Evolutionary conservation across 805 yeast species (phyloP).

Genomic region (Pichia insulana): DNA sequence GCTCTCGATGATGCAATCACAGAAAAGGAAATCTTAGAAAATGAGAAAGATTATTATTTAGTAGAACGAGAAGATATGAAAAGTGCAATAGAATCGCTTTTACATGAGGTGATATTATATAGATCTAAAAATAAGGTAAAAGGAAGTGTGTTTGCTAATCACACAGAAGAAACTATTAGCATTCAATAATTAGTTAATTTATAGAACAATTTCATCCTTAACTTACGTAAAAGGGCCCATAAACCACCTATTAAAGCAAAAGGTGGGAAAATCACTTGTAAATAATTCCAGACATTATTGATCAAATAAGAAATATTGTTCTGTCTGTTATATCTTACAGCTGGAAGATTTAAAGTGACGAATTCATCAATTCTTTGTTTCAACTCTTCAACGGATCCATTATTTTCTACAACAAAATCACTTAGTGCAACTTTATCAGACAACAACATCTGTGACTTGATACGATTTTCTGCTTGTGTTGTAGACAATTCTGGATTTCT

Average conservation of each 20-base stretch:
- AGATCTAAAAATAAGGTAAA: slow-evolving; percentile 13
- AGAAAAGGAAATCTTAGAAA: slow-evolving; percentile 10
- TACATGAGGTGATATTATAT: slow-evolving; percentile 15
- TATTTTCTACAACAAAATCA: slow-evolving; percentile 63
- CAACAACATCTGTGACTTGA: slow-evolving; percentile 66
- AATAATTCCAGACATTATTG: slow-evolving; percentile 6
- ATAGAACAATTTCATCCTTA: neutral
- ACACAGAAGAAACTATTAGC: neutral
- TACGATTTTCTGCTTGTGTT: slow-evolving; percentile 65
- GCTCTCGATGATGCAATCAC: slow-evolving; percentile 12
- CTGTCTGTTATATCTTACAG: neutral
- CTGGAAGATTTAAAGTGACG: slow-evolving; percentile 16
- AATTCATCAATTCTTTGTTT: slow-evolving; percentile 34
- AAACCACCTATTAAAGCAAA: slow-evolving; percentile 6
- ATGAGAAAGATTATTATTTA: slow-evolving; percentile 16
- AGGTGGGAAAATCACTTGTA: slow-evolving; percentile 6
- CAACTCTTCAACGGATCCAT: slow-evolving; percentile 36
- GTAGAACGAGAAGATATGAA: slow-evolving; percentile 22
- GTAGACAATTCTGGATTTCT: slow-evolving; percentile 61
- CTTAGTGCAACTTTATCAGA: slow-evolving; percentile 48
- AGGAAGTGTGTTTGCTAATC: neutral
- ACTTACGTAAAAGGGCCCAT: slow-evolving; percentile 1
- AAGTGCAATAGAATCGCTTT: slow-evolving; percentile 17
- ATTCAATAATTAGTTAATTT: too few relatives aligned
- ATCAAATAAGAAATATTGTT: neutral